Evolutionary conservation across 2,329 filamentous ascomycete genomes (phyloP), one percentile per base, ranked within the genome.

Genomic region (Cordyceps pruinosa): DNA sequence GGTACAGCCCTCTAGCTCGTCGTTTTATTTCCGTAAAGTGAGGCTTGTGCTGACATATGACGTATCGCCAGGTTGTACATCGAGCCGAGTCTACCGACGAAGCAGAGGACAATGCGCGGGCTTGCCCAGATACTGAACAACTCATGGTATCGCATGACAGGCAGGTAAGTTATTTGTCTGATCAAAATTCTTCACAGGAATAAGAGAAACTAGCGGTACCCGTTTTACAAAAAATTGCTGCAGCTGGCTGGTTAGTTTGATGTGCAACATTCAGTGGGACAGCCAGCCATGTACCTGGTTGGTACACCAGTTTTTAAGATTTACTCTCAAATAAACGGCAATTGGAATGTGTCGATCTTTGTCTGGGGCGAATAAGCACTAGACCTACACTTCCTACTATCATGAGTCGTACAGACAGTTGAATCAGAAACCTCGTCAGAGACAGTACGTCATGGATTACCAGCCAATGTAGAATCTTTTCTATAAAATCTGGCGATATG

Each of bases 331-430:
- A 44, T 9, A 13, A 21, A 52, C 35, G 26, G 49, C 49, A 32
- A 32, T 42, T 32, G 17, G 2, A 42, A 5, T 8, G n/a, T 26
- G 49, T 13, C 26, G 50, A 53, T 53, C 50, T 12, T 5, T 25
- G n/a, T 34, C 37, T 53, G 37, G 8, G 19, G 19, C 26, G 34
- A 41, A 53, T 53, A 53, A 53, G 50, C 50, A 44, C 50, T 53
- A 53, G 50, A 25, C 13, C 23, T 19, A 23, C 9, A n/a, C n/a
- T n/a, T 19, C n/a, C 21, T 41, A 13, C 49, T 23, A 8, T 9
- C 19, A 34, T 44, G 26, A 44, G 39, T 34, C 39, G 37, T 28
- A n/a, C n/a, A 28, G 15, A 3, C 26, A 12, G 42, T 12, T 34
- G 25, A 35, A 9, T 21, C 35, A 41, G 47, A 53, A 34, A 44